phyloP scores from a whole-genome alignment of 2,329 filamentous ascomycete species.

The Cercospora berteroae region DNA sequence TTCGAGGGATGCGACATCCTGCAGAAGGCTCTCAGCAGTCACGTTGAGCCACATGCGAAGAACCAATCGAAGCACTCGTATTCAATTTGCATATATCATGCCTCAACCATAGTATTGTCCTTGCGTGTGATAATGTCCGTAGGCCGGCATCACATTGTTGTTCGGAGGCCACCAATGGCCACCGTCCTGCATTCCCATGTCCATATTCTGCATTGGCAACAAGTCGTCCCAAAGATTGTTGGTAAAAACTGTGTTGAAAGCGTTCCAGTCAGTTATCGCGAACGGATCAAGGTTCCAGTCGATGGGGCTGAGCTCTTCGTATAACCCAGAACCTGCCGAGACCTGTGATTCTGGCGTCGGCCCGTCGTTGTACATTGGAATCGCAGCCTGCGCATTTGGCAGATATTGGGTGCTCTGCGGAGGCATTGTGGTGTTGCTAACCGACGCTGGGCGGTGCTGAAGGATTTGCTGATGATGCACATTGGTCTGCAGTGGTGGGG shows the following conservation, averaged over 20 bases:
- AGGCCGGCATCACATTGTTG: neutral
- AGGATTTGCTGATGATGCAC: slow-evolving; percentile 2
- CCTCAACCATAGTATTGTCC: neutral
- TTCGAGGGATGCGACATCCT: too few relatives aligned
- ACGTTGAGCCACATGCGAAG: neutral
- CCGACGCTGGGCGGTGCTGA: slow-evolving; percentile 7
- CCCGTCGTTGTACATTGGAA: neutral
- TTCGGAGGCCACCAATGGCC: slow-evolving; percentile 7
- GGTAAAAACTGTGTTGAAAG: slow-evolving; percentile 25
- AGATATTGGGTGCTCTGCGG: neutral
- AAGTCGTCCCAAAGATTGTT: slow-evolving; percentile 17
- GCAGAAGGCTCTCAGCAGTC: too few relatives aligned
- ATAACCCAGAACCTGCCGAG: neutral
- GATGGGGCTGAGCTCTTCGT: slow-evolving; percentile 10
- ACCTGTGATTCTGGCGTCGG: slow-evolving; percentile 6
- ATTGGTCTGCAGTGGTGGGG: neutral
- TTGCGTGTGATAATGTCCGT: neutral
- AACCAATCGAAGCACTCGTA: neutral
- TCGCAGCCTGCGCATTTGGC: neutral
- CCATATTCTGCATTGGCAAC: slow-evolving; percentile 14
- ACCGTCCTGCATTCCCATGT: slow-evolving; percentile 7
- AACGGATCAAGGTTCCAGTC: slow-evolving; percentile 16
- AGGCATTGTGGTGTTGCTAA: neutral
- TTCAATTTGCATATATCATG: neutral
- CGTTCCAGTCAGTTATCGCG: slow-evolving; percentile 19